A percentile compares a stretch with the other conserved stretches of the same genome.
These are phyloP conservation scores for Talaromyces borbonicus DNA, from an alignment of 495 filamentous ascomycete genomes.

Conservation along the genomic window DNA sequence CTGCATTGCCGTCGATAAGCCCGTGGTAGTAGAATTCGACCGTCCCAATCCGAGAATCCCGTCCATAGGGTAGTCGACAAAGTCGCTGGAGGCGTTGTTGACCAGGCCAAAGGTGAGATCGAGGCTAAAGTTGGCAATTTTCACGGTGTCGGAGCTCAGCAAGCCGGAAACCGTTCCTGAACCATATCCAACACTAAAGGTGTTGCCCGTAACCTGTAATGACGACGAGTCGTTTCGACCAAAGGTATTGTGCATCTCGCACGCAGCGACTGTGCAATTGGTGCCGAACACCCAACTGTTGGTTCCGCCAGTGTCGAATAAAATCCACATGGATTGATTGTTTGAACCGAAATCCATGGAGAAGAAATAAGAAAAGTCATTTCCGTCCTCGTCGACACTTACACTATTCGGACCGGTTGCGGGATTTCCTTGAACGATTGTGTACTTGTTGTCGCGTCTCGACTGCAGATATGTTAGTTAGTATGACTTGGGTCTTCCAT, in stretches of 20 bases:
- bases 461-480: conserved; percentile 10
- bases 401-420: conserved; percentile 48
- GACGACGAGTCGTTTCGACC: conserved; percentile 49
- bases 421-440: conserved; percentile 42
- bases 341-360: conserved; percentile 56
- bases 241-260: conserved; percentile 56
- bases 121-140: conserved; percentile 53
- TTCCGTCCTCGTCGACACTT: conserved; percentile 63
- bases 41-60: conserved; percentile 75
- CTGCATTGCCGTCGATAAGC: conserved; percentile 53
- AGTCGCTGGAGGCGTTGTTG: conserved; percentile 54
- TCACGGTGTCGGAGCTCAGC: conserved; percentile 51
- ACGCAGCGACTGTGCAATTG: conserved; percentile 51
- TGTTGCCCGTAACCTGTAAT: conserved; percentile 33
- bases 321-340: conserved; percentile 55
- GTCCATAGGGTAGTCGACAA: conserved; percentile 68
- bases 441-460: conserved; percentile 42
- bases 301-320: conserved; percentile 69
- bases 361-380: conserved; percentile 70
- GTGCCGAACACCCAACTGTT: conserved; percentile 71
- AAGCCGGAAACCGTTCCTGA: conserved; percentile 57
- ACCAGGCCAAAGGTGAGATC: conserved; percentile 60
- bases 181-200: conserved; percentile 59
- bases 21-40: conserved; percentile 28
- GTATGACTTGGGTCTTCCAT: too few species aligned